Conservation (phyloP, 1,139 yeast genomes). For the Suhomyces taliae region DNA sequence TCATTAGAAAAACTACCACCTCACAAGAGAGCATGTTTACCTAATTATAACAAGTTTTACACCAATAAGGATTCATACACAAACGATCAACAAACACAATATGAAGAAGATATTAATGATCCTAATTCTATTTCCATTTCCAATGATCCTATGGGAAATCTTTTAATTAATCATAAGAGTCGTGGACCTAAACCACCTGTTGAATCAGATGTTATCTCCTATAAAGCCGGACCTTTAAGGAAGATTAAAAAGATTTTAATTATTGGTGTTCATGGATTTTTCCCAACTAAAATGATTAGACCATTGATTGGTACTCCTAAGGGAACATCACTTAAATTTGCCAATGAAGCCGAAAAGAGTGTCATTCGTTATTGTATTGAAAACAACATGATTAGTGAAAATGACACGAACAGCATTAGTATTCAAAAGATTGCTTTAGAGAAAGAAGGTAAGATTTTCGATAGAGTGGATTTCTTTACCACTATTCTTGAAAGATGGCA, state of each 20-base stretch:
- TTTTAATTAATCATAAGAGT: constrained; percentile 35
- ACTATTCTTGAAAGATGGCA: constrained; percentile 71
- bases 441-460: constrained; percentile 86
- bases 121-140: constrained; percentile 40
- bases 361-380: constrained; percentile 71
- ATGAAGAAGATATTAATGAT: constrained; percentile 31
- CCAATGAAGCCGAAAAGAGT: constrained; percentile 81
- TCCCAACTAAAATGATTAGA: constrained; percentile 82
- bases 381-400: constrained; percentile 42
- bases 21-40: constrained; percentile 45
- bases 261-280: constrained; percentile 93
- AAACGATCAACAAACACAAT: constrained; percentile 25
- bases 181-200: constrained; percentile 2
- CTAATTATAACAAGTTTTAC: constrained; percentile 39
- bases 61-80: constrained; percentile 16
- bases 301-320: constrained; percentile 91
- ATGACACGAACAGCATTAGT: constrained; percentile 49
- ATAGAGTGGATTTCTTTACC: constrained; percentile 79
- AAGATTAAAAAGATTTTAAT: constrained; percentile 61
- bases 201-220: constrained; percentile 30
- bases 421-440: constrained; percentile 91
- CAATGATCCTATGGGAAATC: constrained; percentile 47
- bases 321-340: constrained; percentile 85
- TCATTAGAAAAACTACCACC: constrained; percentile 39
- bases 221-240: constrained; percentile 32